phyloP scores from a whole-genome alignment of 352 stramenopile species.

The Discostella stelligera region DNA sequence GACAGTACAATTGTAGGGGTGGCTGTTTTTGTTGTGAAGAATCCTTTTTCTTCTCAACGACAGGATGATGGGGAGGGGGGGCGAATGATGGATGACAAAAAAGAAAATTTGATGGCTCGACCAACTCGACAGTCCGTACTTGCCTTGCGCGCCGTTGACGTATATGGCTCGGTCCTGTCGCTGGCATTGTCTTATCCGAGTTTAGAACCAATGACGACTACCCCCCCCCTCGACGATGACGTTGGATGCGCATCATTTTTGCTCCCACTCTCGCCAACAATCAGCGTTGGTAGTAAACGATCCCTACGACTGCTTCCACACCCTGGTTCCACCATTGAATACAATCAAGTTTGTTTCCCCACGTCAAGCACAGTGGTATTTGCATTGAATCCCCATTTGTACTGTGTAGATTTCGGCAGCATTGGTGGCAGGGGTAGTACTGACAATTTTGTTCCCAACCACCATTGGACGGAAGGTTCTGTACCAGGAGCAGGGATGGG shows the following conservation, averaged over 20 bases:
- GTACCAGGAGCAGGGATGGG: background rate
- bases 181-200: background rate
- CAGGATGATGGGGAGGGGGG: background rate
- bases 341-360: constrained; percentile 39
- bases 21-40: background rate
- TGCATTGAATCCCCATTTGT: constrained; percentile 34
- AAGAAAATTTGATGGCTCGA: background rate
- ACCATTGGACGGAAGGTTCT: background rate
- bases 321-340: constrained; percentile 20
- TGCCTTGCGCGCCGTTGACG: background rate
- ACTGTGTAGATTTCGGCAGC: constrained; percentile 36
- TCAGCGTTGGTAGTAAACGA: background rate
- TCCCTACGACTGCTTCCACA: constrained; percentile 7
- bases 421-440: background rate
- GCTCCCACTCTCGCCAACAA: background rate
- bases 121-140: background rate
- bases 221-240: background rate
- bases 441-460: background rate
- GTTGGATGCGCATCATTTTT: constrained; percentile 7
- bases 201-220: background rate
- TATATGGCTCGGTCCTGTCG: constrained; percentile 2
- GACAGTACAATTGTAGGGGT: background rate
- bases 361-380: constrained; percentile 33
- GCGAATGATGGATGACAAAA: background rate
- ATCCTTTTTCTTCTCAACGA: background rate